These are phyloP conservation scores for Cucurbita moschata DNA, from an alignment of 306 rosid genomes.

Conservation along the genomic window DNA sequence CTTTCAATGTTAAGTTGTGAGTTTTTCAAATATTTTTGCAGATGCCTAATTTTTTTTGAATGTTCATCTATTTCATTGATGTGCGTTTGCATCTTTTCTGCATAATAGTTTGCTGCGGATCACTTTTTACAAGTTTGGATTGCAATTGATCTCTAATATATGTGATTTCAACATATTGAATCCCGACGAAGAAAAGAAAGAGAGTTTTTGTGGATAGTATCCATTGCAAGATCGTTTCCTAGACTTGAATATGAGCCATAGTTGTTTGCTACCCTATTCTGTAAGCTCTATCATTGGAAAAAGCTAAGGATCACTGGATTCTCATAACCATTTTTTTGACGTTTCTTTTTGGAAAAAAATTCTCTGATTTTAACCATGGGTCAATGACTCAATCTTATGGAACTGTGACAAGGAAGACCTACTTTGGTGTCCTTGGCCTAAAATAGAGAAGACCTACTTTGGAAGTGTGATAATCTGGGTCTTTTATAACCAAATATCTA, in stretches of 20 bases:
- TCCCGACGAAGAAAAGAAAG: not conserved
- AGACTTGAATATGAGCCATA: not conserved
- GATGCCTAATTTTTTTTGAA: not conserved
- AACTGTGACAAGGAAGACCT: not conserved
- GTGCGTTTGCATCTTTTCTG: not conserved
- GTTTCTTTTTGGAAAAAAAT: not conserved
- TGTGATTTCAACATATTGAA: not conserved
- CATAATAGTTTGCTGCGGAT: not conserved
- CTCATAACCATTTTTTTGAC: not conserved
- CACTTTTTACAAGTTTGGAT: not conserved
- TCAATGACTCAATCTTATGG: not conserved
- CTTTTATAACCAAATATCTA: not conserved
- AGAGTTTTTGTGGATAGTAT: not conserved
- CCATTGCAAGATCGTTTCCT: not conserved
- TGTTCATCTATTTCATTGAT: not conserved
- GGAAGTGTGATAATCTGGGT: not conserved
- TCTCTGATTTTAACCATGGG: not conserved
- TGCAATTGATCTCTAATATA: not conserved
- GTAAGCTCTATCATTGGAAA: not conserved
- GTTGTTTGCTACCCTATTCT: not conserved
- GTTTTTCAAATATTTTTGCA: not conserved
- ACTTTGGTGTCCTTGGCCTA: too few species aligned
- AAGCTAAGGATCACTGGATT: not conserved
- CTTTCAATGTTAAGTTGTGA: not conserved
- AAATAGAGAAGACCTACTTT: not conserved